Evolutionary conservation across 192 early-diverging fungal species (phyloP), one percentile per base, ranked within the genome.

Genomic region (Coemansia sp.): DNA sequence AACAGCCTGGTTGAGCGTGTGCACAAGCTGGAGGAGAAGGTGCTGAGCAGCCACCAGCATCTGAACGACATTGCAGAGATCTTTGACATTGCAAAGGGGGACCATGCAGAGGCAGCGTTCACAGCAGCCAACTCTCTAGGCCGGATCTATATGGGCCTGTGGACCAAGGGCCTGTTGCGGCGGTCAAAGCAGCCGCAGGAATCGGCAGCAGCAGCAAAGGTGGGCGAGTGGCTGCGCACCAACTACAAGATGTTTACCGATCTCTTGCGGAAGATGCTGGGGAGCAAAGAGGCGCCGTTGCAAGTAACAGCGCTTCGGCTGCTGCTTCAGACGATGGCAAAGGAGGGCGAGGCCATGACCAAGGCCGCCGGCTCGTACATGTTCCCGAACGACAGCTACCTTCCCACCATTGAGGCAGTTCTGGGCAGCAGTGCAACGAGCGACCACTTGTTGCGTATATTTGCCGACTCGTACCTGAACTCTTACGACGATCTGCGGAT

Each of bases 401-500:
- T 59, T 34, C 68, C 53, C 3, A 30, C 87, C 5, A 59, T 88
- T 1, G 70, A 83, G 7, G 47, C 71, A 0, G 49, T 88, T 1
- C 48, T 93, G 31, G 58, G 63, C 37, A 80, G 71, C 57, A 31
- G 58, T 28, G 75, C 81, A 30, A 76, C 84, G 22, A 81, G 60
- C 28, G 75, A 85, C 18, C 83, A 78, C 9, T 40, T 95, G 25
- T 38, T 79, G 33, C 77, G 73, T 10, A 68, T 78, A 44, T 64
- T 92, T 18, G 65, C 83, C 1, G 81, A 84, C 37, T 81, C 83
- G 30, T 83, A 85, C 44, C 49, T 92, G 27, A 87, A 86, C 60
- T 55, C 62, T 7, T 92, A 89, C 63, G 89, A 89, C 53, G 95
- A 98, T 55, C 60, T 94, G 32, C 78, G 89, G 54, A 80, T 80